Evolutionary conservation across 345 rosid species (phyloP), one percentile per base, ranked within the genome.

Genomic region (Populus euphratica): DNA sequence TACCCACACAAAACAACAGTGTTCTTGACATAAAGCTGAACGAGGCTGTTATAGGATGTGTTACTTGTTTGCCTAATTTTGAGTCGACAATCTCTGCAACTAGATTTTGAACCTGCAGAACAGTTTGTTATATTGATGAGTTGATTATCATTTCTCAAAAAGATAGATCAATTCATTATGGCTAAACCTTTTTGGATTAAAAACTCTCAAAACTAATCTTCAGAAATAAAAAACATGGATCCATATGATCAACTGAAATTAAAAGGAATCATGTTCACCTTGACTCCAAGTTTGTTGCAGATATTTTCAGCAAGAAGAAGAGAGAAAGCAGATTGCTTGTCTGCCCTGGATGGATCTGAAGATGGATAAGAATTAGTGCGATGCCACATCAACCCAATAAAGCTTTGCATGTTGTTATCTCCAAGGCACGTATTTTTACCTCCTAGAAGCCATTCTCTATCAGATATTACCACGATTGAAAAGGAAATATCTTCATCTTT

Each of bases 1-100:
- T 38, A 63, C 68, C 29, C 5, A 36, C 39, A 23, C 17, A 8
- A 27, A 50, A 75, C 21, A 41, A 86, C 1, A 49, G 54, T 17
- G 14, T 35, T 69, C 72, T 38, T 11, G 36, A 56, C 61, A 81
- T 35, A 80, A 75, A 85, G 70, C 12, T 65, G 61, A 73, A 23
- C 3, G 69, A 8, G 9, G 70, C 70, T 39, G 78, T 68, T 44
- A 65, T 50, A 71, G 43, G 64, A 74, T 80, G 75, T 5, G 38
- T 78, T 90, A 93, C 99, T 82, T 96, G 98, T 82, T 96, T 96
- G 69, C 99, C 99, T 77, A 96, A 83, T 76, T 90, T 91, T 2
- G 99, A 92, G 88, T 93, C 96, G 0, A 89, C 92, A 74, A 96
- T 96, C 86, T 96, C 98, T 0, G 96, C 94, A 50, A 94, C 99